Conservation (phyloP, 164 flowering plant species). For the Magnolia kwangsiensis region DNA sequence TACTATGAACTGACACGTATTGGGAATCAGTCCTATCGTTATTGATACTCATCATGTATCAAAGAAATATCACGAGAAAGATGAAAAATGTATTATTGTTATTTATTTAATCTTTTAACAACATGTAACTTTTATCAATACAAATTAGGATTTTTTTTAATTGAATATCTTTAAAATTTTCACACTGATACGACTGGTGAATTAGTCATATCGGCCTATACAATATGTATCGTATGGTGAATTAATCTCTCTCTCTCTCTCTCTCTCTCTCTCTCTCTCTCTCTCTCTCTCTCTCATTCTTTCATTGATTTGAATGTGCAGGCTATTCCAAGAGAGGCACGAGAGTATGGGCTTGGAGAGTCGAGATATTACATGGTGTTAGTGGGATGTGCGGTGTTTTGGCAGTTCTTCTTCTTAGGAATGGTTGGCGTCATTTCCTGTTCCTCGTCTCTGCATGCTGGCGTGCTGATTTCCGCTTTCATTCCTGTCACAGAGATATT, state of each 20-base stretch:
- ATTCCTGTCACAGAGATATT: conserved; percentile 50
- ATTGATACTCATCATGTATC: too few species aligned
- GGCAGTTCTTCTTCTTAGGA: conserved; percentile 55
- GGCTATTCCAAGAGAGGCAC: conserved; percentile 57
- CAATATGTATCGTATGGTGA: too few species aligned
- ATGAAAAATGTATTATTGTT: too few species aligned
- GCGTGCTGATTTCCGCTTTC: conserved; percentile 32
- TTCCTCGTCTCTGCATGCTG: conserved; percentile 49
- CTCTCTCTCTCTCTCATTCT: neutral
- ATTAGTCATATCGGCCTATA: too few species aligned
- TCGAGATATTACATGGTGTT: conserved; percentile 40
- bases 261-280: neutral
- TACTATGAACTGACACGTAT: too few species aligned
- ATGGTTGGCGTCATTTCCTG: conserved; percentile 49
- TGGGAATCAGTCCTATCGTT: too few species aligned
- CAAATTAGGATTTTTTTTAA: too few species aligned
- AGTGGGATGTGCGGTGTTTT: conserved; percentile 28
- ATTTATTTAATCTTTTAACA: too few species aligned
- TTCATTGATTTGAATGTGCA: conserved; percentile 14
- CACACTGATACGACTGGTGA: too few species aligned
- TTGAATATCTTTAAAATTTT: too few species aligned
- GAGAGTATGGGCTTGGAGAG: conserved; percentile 39
- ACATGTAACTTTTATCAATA: too few species aligned
- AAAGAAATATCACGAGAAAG: too few species aligned
- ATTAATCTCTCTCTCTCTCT: neutral